Evolutionary conservation across 306 rosid genomes (phyloP), one percentile per base, ranked within the genome.

Genomic region (Cicer cuneatum): DNA sequence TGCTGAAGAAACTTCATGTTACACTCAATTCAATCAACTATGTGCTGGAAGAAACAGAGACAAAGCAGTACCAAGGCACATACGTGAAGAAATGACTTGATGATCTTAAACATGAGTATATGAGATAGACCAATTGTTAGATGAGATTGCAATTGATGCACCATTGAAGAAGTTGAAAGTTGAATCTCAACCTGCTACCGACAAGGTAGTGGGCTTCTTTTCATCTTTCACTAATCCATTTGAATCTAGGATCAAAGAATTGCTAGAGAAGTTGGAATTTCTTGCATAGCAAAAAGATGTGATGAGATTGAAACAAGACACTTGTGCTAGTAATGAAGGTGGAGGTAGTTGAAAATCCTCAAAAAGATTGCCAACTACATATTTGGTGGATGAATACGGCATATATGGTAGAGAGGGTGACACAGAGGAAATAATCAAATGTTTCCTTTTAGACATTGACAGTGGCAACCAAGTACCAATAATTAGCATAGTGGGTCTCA

Each of bases 1-100:
- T 68, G 66, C 73, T 78, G 8, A 29, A 48, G 10, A 24, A 71
- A 53, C 46, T 86, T 11, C n/a, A 12, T 1, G 9, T 69, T 8
- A 58, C 65, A 1, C 37, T 78, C 12, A 57, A 54, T 6, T 62
- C 78, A 5, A 33, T 78, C 19, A 71, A 57, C 13, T 16, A 10
- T 10, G 66, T 86, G 24, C 45, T 86, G 10, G 78, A 78, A 1
- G 83, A 86, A 68, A 84, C 86, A 1, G 85, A 86, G 71, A 53
- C 49, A 21, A 81, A 45, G 38, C 85, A 86, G n/a, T 46, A 77
- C 7, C 10, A 7, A 7, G 49, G 12, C 37, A 52, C 59, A 0
- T 29, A 29, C 2, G 87, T 83, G 12, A 83, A 68, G 80, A 69
- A 11, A 0, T 83, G 87, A 85, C 74, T 79, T 29, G 68, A 77